Percentiles rank a stretch among this genome's conserved stretches.
Evolutionary conservation across 768 basidiomycete species (phyloP).

Genomic region (Tylopilus balloui): DNA sequence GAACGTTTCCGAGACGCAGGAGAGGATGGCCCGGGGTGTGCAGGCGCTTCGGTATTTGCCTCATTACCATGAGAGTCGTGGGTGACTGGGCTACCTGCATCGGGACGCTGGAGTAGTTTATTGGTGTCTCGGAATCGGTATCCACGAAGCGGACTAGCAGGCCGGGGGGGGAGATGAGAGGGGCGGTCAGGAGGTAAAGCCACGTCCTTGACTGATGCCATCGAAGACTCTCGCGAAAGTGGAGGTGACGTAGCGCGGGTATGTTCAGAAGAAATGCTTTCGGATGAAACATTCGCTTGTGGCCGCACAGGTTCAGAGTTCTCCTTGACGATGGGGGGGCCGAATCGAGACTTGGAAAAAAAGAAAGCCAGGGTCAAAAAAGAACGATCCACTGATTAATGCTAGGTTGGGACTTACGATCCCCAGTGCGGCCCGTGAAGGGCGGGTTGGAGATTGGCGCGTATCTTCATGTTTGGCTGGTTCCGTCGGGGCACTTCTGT

Average conservation of each 20-base stretch:
- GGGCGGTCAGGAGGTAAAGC: constrained; percentile 5
- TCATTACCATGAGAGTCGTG: constrained; percentile 3
- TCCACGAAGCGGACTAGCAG: constrained; percentile 16
- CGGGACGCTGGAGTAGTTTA: constrained; percentile 1
- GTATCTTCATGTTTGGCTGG: no score
- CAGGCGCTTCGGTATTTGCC: background rate
- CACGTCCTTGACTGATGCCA: constrained; percentile 13
- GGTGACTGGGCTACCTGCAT: background rate
- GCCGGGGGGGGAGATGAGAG: constrained; percentile 22
- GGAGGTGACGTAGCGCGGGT: constrained; percentile 27
- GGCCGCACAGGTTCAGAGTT: constrained; percentile 4
- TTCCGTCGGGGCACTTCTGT: constrained; percentile 4
- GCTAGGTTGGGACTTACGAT: constrained; percentile 4
- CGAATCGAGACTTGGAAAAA: constrained; percentile 28
- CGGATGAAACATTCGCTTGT: constrained; percentile 12
- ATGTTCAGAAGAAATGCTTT: constrained; percentile 13
- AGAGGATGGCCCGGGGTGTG: constrained; percentile 3
- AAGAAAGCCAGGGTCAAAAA: background rate
- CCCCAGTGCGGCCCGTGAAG: constrained; percentile 17
- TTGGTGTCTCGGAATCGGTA: constrained; percentile 8
- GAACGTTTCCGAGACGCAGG: constrained; percentile 9
- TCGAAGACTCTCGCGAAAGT: constrained; percentile 29
- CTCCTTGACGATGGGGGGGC: constrained; percentile 28
- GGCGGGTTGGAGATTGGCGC: constrained; percentile 3
- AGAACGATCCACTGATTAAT: no score